Evolutionary conservation across 169 alveolate species (phyloP).

Genomic region (Amoebophrya sp.): DNA sequence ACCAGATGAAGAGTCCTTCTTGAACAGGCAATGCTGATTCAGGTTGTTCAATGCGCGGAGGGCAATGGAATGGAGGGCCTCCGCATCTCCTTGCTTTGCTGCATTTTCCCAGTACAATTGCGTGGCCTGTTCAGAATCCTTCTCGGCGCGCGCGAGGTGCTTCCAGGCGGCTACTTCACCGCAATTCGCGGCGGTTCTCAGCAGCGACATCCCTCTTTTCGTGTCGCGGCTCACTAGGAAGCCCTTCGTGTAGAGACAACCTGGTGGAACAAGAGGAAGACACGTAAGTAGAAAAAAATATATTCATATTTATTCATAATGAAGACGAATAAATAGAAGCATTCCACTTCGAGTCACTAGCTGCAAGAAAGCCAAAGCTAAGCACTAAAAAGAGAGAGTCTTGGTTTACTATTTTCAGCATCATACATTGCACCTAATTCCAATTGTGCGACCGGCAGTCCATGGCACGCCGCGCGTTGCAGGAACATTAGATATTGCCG

Average conservation of each 20-base stretch:
- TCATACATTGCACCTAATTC: no score
- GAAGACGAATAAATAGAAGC: no score
- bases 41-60: not conserved
- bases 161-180: not conserved
- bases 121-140: not conserved
- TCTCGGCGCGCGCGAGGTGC: not conserved
- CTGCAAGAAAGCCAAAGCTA: no score
- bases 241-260: not conserved
- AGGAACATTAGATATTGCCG: not conserved
- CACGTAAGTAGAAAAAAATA: no score
- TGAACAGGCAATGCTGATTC: not conserved
- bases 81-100: not conserved
- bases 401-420: no score
- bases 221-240: not conserved
- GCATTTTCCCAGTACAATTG: not conserved
- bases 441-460: not conserved
- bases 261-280: not conserved
- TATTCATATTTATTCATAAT: no score
- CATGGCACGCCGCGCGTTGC: not conserved
- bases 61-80: not conserved
- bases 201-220: not conserved
- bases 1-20: not conserved
- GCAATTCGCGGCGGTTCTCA: not conserved
- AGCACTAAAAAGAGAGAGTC: no score
- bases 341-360: no score